Evolutionary conservation across 495 filamentous ascomycete species (phyloP).

Genomic region (Hypoxylon fuscum): DNA sequence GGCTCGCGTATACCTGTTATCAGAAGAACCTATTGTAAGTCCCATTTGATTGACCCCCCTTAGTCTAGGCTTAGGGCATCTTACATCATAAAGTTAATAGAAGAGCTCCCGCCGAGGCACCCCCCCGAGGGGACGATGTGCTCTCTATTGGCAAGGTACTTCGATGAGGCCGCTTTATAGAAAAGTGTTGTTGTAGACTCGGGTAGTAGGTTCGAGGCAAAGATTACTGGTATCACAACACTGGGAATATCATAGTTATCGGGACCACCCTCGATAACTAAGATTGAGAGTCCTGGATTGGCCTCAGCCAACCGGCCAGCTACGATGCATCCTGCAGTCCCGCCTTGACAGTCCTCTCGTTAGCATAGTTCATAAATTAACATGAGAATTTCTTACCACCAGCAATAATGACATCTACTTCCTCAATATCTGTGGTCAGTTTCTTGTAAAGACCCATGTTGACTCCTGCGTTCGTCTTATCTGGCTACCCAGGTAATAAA

Average conservation of each 20-base stretch:
- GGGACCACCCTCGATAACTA: constrained; percentile 53
- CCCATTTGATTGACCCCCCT: background rate
- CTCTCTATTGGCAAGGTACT: constrained; percentile 56
- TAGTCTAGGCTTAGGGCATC: background rate
- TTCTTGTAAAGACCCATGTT: constrained; percentile 50
- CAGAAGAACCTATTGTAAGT: background rate
- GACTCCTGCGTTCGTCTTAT: background rate
- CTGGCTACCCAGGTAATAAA: background rate
- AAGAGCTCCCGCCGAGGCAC: constrained; percentile 66
- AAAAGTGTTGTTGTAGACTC: constrained; percentile 48
- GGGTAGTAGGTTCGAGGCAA: constrained; percentile 45
- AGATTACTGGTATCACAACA: constrained; percentile 48
- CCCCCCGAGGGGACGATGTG: constrained; percentile 62
- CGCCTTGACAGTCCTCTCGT: constrained; percentile 38
- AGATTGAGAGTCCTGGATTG: constrained; percentile 50
- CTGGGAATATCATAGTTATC: constrained; percentile 48
- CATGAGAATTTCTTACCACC: constrained; percentile 40
- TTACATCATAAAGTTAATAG: constrained; percentile 69
- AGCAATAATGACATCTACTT: constrained; percentile 53
- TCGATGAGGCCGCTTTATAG: constrained; percentile 44
- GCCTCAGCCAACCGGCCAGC: constrained; percentile 53
- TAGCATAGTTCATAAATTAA: background rate
- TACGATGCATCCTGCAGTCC: constrained; percentile 54
- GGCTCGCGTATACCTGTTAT: constrained; percentile 45
- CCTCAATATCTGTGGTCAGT: constrained; percentile 39